Evolutionary conservation across 73 alveolate genomes (phyloP), one percentile per base, ranked within the genome.

Genomic region (Paraurostyla sp.): DNA sequence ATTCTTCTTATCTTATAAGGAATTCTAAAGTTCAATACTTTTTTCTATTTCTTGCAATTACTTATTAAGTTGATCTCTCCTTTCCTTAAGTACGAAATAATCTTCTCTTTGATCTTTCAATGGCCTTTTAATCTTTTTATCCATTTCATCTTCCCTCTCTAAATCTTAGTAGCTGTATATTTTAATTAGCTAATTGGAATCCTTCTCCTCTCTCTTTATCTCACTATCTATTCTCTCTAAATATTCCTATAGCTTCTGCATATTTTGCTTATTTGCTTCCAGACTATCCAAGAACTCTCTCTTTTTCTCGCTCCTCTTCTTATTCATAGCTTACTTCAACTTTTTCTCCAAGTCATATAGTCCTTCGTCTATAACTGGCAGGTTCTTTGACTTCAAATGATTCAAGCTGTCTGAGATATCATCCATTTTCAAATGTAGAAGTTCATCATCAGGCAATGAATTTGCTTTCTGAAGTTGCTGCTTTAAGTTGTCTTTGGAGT

Each of bases 61-160:
- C 22, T 69, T 69, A 11, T 25, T 7, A 18, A 69, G 35, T 9
- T 41, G 6, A 41, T 69, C 84, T 35, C 23, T 69, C 18, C 40
- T 41, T 15, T 69, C 65, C 23, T 69, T 41, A 4, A 69, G 63
- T 4, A 36, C 7, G 29, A 15, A 41, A 69, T 11, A 36, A 1
- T 1, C n/a, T 6, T 43, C 68, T 73, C 20, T 3, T 25, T 73
- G 9, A 2, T 45, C 36, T 16, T 73, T 0, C 6, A 45, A 3
- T 49, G 13, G 9, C 6, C 71, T n/a, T 23, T 25, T 15, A 4
- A 73, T 23, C 25, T 73, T 25, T 23, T 40, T 9, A 1, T 73
- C 65, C 2, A 22, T n/a, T 23, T 73, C 86, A 20, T 73, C 71
- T 4, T 18, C 22, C 27, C 86, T 73, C 38, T 73, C 86, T 18